Base-by-base conservation (phyloP, 2,329 filamentous ascomycete species). In the Aspergillus cejpii region DNA sequence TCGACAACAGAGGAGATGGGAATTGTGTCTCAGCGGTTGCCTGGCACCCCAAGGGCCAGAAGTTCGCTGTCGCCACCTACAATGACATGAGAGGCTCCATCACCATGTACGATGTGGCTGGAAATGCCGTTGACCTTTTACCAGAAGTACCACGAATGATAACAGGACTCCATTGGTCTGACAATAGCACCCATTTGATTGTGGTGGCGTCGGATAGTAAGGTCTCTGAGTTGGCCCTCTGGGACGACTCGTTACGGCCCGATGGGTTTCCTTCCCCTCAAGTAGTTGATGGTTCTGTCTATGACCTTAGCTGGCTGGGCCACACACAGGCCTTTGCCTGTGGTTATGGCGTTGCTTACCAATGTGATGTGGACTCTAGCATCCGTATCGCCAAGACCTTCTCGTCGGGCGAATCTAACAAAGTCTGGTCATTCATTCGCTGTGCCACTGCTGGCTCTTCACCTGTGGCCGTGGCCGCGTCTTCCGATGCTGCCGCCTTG, bases 31-130 rank as follows among this genome's bases (percentile, higher is more conserved):
- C 71, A 8, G 65, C 71, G 2, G 59, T 73, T 29, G 66, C 69
- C 2, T 75, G 72, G 72, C 64, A 73, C 51, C 65, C 67, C 1
- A 53, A 59, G 12, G 72, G 72, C 17, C 59, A 64, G 26, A 65
- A 70, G 47, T 54, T 75, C 38, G 72, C 72, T 19, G 66, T 74
- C 14, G 72, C 72, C 12, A 72, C 70, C 17, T 72, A 67, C 45
- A 64, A 62, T 41, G 64, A 72, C 39, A 59, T 65, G 50, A 60
- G 65, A 27, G 70, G 69, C 12, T 62, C 68, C 11, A 66, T 74
- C 45, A 63, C 63, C 47, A 70, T 70, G 58, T 74, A 67, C 51
- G 65, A 72, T 34, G 60, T 65, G 11, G 57, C 67, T 23, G 71
- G 72, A 20, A 63, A 67, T 24, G 65, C 64, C 5, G 58, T 71